phyloP scores from a whole-genome alignment of 2,329 filamentous ascomycete species.

The Basipetospora chlamydospora region DNA sequence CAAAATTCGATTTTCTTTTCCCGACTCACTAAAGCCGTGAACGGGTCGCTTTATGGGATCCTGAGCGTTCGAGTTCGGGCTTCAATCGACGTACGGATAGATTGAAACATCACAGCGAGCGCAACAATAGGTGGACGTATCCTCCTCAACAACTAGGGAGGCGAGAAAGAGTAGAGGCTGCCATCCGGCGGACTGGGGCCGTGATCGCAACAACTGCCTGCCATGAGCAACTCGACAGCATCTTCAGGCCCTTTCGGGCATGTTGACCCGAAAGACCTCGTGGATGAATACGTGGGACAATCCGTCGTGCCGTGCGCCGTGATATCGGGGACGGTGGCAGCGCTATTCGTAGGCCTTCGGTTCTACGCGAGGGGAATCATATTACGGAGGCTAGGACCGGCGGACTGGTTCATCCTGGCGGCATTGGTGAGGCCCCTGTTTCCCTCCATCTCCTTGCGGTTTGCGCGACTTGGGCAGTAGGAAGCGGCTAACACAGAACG shows the following conservation, averaged over 20 bases:
- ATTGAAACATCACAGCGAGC: too few relatives aligned
- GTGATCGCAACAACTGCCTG: background rate
- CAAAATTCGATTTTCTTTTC: too few relatives aligned
- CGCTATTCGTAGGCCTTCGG: conserved; percentile 15
- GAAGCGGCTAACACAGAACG: background rate
- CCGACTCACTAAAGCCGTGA: too few relatives aligned
- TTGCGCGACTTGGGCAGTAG: background rate
- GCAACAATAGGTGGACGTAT: background rate
- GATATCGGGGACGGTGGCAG: conserved; percentile 12
- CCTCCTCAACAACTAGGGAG: background rate
- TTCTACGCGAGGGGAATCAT: conserved; percentile 19
- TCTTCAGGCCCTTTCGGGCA: too few relatives aligned
- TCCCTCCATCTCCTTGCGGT: too few relatives aligned
- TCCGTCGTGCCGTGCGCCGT: conserved; percentile 10
- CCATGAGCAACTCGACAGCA: background rate
- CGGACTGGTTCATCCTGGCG: conserved; percentile 20
- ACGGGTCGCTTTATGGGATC: too few relatives aligned
- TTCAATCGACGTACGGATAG: too few relatives aligned
- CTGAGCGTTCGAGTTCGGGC: too few relatives aligned
- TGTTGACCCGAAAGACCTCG: background rate
- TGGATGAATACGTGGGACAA: conserved; percentile 8
- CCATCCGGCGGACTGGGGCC: background rate
- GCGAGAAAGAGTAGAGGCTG: background rate
- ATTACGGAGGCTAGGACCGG: conserved; percentile 18
- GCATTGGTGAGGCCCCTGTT: conserved; percentile 14